phyloP scores from a whole-genome alignment of 805 yeast species.

The Hanseniaspora opuntiae region DNA sequence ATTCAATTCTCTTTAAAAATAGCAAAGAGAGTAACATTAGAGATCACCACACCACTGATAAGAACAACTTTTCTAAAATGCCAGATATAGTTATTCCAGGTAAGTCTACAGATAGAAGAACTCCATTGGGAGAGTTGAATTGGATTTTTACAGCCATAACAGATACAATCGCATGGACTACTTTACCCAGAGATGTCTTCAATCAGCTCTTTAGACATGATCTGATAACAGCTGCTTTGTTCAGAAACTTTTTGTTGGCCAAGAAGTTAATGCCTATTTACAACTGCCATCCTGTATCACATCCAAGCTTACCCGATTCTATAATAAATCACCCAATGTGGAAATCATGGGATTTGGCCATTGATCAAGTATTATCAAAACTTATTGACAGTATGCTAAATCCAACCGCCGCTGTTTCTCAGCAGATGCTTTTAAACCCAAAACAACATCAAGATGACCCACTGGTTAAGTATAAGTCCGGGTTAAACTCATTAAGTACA shows the following conservation, averaged over 20 bases:
- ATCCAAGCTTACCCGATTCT: constrained; percentile 79
- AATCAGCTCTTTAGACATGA: constrained; percentile 88
- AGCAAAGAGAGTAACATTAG: constrained; percentile 19
- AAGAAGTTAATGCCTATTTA: constrained; percentile 85
- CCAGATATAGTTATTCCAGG: constrained; percentile 67
- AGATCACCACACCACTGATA: constrained; percentile 15
- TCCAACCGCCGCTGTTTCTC: constrained; percentile 23
- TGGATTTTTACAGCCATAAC: constrained; percentile 98
- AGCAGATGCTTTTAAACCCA: constrained; percentile 17
- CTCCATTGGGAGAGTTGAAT: constrained; percentile 88
- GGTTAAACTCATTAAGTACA: constrained; percentile 25
- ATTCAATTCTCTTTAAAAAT: constrained; percentile 29
- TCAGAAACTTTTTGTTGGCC: constrained; percentile 82
- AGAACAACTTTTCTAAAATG: constrained; percentile 19
- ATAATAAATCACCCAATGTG: constrained; percentile 80
- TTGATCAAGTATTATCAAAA: constrained; percentile 80
- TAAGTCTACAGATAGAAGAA: constrained; percentile 76
- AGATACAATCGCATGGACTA: constrained; percentile 95
- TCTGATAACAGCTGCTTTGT: constrained; percentile 88
- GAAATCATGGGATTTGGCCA: constrained; percentile 96
- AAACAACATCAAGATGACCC: constrained; percentile 19
- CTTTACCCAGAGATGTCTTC: constrained; percentile 73
- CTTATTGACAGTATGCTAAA: constrained; percentile 35
- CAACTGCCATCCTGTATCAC: constrained; percentile 87
- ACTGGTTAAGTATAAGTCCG: constrained; percentile 22